phyloP scores from a whole-genome alignment of 495 filamentous ascomycete species.

The Alectoria sarmentosa region DNA sequence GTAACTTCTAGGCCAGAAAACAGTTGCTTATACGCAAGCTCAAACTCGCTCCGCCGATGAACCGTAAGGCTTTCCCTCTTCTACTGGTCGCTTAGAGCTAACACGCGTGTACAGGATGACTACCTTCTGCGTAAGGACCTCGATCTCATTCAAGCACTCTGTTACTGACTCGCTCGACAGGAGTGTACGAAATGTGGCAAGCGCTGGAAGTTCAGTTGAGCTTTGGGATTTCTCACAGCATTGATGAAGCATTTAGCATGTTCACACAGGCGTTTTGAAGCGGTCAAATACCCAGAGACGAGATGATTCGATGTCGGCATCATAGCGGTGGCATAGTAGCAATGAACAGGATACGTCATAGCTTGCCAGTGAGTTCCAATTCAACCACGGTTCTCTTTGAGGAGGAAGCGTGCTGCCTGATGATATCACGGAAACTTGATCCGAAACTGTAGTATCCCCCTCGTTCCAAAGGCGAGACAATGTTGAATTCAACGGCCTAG shows the following conservation, averaged over 20 bases:
- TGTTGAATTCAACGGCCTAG: not conserved
- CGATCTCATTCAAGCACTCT: not conserved
- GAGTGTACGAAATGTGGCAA: slow-evolving; percentile 16
- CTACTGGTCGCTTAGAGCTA: not conserved
- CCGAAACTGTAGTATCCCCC: not conserved
- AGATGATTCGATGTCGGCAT: not conserved
- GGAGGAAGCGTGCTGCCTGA: not conserved
- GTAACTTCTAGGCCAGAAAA: slow-evolving; percentile 56
- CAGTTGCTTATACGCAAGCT: slow-evolving; percentile 84
- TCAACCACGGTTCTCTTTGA: not conserved
- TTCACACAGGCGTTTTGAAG: slow-evolving; percentile 8
- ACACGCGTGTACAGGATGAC: slow-evolving; percentile 28
- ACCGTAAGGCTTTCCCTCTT: slow-evolving; percentile 15
- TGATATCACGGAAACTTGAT: not conserved
- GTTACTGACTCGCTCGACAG: not conserved
- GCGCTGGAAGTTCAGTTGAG: slow-evolving; percentile 16
- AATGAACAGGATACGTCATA: not conserved
- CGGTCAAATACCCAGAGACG: slow-evolving; percentile 8
- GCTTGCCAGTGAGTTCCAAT: not conserved
- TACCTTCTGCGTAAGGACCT: slow-evolving; percentile 30
- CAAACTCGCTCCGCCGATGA: slow-evolving; percentile 93
- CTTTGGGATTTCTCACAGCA: not conserved
- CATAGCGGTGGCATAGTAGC: not conserved
- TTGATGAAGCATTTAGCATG: slow-evolving; percentile 14
- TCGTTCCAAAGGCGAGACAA: not conserved